phyloP scores from a whole-genome alignment of 2,329 filamentous ascomycete species.

The Simplicillium aogashimaense region DNA sequence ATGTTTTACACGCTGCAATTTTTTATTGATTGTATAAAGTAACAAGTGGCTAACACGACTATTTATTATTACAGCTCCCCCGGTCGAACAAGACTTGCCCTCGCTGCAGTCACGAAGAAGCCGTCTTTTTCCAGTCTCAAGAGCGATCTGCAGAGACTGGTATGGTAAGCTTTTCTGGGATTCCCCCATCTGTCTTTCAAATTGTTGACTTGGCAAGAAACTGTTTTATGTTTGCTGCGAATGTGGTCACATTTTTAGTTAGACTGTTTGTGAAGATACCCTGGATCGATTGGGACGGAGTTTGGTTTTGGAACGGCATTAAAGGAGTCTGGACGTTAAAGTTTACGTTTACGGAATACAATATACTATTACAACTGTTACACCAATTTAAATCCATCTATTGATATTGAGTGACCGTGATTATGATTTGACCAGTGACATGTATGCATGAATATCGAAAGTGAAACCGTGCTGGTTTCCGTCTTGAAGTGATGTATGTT shows the following conservation, averaged over 20 bases:
- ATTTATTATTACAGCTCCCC: slow-evolving; percentile 61
- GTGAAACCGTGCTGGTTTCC: too few relatives aligned
- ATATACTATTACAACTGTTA: not conserved
- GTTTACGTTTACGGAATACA: too few relatives aligned
- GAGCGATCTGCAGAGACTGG: slow-evolving; percentile 94
- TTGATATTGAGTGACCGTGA: not conserved
- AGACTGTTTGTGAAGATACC: slow-evolving; percentile 15
- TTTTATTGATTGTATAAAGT: too few relatives aligned
- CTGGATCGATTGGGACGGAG: slow-evolving; percentile 1
- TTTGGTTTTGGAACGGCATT: slow-evolving; percentile 1
- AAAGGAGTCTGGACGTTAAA: too few relatives aligned
- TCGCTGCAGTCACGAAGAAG: slow-evolving; percentile 74
- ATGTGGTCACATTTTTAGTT: slow-evolving; percentile 80
- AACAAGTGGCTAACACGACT: slow-evolving; percentile 30
- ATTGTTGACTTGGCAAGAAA: slow-evolving; percentile 46
- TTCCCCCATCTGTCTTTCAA: slow-evolving; percentile 1
- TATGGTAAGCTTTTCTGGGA: slow-evolving; percentile 60
- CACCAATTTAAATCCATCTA: not conserved
- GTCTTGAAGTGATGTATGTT: not conserved
- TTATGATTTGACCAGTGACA: too few relatives aligned
- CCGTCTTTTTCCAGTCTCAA: slow-evolving; percentile 98
- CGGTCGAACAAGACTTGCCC: slow-evolving; percentile 81
- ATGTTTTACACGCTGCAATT: too few relatives aligned
- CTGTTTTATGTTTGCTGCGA: slow-evolving; percentile 89
- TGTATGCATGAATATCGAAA: too few relatives aligned